Base-by-base conservation (phyloP, 2,329 filamentous ascomycete species). In the Periconia sp. region DNA sequence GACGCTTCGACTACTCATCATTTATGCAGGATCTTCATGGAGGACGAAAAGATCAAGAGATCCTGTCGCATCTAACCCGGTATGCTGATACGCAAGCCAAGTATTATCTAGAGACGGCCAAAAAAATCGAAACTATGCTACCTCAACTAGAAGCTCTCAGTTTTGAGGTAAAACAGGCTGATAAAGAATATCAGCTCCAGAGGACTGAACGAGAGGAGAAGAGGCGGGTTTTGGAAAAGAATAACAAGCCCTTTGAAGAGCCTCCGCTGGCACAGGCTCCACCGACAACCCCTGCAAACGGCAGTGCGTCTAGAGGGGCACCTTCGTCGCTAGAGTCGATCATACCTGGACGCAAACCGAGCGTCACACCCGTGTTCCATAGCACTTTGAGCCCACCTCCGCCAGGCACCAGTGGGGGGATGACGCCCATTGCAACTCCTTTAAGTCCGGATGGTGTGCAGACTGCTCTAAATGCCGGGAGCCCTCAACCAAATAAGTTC, bases 21-120 rank as follows among this genome's bases (percentile, higher is more conserved):
- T 99, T 97, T 70, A 96, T 99, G 90, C 93, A 97, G 68, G 94
- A 99, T 77, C 81, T 99, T n/a, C 94, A 97, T 59, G 94, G 94
- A 30, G 94, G 94, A n/a, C 88, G 94, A 58, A 99, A 97, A 72
- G 94, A 99, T 66, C 94, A 97, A 69, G 94, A 99, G 72, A 90
- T 99, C 5, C 76, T 99, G 30, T 97, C 93, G 1, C 90, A 97
- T 69, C 81, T 99, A 31, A 99, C 94, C 1, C 93, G 89, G 70
- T 99, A 92, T 71, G 95, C 95, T 10, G 92, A 96, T 70, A 86
- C 88, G 2, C 94, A 99, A 70, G 91, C 94, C 15, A 88, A 85
- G 65, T 87, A 84, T 54, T 97, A 96, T 67, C 79, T 97, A 49
- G 79, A 83, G 1, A 89, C 92, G 0, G 89, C 93, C 13, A 92